phyloP scores from a whole-genome alignment of 1,284 basidiomycete genomes.

The Cutaneotrichosporon daszewskae region DNA sequence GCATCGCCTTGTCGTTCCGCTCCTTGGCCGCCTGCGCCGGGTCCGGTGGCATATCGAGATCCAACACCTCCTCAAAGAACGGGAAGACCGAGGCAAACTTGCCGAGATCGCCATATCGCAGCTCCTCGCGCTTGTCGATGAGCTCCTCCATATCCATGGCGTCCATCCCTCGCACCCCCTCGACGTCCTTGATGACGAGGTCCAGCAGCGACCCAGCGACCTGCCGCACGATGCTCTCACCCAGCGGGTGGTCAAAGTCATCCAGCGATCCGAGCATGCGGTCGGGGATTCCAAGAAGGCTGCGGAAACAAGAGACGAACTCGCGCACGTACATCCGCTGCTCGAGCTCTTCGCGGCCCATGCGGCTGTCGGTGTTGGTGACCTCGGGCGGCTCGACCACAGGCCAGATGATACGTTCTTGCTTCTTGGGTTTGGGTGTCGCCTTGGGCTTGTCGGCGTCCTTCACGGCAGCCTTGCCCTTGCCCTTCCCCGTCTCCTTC shows the following conservation, averaged over 20 bases:
- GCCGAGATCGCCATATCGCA: constrained; percentile 39
- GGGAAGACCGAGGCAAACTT: constrained; percentile 32
- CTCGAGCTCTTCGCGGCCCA: constrained; percentile 28
- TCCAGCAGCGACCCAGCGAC: constrained; percentile 36
- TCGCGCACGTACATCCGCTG: constrained; percentile 39
- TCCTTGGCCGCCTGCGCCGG: constrained; percentile 6
- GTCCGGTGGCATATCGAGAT: constrained; percentile 18
- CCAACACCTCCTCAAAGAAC: constrained; percentile 17
- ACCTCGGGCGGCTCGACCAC: constrained; percentile 25
- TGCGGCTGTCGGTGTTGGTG: constrained; percentile 27
- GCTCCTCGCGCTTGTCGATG: constrained; percentile 30
- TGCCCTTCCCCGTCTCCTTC: constrained; percentile 14
- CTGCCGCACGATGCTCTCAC: constrained; percentile 33
- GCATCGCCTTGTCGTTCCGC: constrained; percentile 24
- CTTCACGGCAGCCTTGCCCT: constrained; percentile 1
- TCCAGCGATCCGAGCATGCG: constrained; percentile 32
- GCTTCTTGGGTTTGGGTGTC: constrained; percentile 7
- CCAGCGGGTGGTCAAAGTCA: constrained; percentile 40
- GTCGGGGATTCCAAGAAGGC: constrained; percentile 29
- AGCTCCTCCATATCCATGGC: constrained; percentile 1
- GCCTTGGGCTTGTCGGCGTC: constrained; percentile 9
- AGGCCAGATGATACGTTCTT: constrained; percentile 3
- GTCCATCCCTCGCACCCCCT: background rate
- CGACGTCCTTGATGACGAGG: constrained; percentile 19
- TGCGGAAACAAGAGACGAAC: constrained; percentile 34